Conservation (phyloP, 805 yeast genomes). For the Ogataea paradorogensis region DNA sequence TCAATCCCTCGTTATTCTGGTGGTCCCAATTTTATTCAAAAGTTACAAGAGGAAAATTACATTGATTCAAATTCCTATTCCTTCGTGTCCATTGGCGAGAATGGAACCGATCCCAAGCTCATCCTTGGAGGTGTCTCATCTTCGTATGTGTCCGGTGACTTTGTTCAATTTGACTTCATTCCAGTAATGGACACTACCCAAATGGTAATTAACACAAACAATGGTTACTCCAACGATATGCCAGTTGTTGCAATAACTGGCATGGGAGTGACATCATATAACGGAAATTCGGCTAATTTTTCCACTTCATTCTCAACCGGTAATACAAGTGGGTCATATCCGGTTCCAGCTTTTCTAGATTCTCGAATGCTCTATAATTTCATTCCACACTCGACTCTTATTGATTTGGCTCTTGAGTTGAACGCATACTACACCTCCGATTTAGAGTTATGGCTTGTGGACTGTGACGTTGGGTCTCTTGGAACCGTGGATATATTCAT, state of each 20-base stretch:
- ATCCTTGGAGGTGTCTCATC: conserved; percentile 60
- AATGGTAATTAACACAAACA: conserved; percentile 4
- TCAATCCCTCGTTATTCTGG: conserved; percentile 32
- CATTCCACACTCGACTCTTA: conserved; percentile 54
- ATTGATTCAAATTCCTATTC: conserved; percentile 45
- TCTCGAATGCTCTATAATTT: conserved; percentile 47
- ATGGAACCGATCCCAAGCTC: conserved; percentile 34
- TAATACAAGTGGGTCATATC: conserved; percentile 34
- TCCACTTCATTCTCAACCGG: conserved; percentile 39
- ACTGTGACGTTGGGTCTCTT: conserved; percentile 49
- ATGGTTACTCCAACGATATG: conserved; percentile 18
- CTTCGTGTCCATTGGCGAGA: conserved; percentile 34
- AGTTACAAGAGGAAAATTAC: conserved; percentile 28
- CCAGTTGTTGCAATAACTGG: conserved; percentile 49
- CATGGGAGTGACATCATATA: conserved; percentile 38
- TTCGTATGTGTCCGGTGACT: conserved; percentile 41
- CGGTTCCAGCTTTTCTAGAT: conserved; percentile 58
- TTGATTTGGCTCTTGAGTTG: conserved; percentile 65
- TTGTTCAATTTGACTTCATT: conserved; percentile 48
- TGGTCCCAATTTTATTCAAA: conserved; percentile 33
- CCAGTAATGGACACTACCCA: conserved; percentile 34
- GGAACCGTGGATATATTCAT: conserved; percentile 54
- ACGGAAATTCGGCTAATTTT: conserved; percentile 26
- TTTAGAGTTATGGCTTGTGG: conserved; percentile 56
- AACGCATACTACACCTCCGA: conserved; percentile 58